A percentile compares a stretch with the other conserved stretches of the same genome.
These are phyloP conservation scores for Fusarium pilosicola DNA, from an alignment of 2,329 filamentous ascomycete species.

Conservation along the genomic window DNA sequence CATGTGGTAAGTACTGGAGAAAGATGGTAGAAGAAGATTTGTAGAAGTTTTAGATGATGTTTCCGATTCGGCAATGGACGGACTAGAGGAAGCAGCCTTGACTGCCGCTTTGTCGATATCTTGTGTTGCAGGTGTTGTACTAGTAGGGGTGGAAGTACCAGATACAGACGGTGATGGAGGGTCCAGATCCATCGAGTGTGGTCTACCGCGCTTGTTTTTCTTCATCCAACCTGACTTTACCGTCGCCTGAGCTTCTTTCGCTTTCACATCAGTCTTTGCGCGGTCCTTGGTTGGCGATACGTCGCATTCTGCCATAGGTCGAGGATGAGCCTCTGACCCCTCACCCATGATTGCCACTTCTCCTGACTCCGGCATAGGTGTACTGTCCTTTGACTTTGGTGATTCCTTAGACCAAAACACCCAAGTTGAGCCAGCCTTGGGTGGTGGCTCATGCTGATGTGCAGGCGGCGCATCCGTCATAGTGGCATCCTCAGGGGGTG, in stretches of 20 bases:
- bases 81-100: slow-evolving; percentile 39
- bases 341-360: slow-evolving; percentile 68
- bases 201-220: slow-evolving; percentile 58
- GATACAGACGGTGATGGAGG: slow-evolving; percentile 47
- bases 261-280: slow-evolving; percentile 40
- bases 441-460: slow-evolving; percentile 49
- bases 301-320: slow-evolving; percentile 56
- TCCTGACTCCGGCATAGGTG: slow-evolving; percentile 54
- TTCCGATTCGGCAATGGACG: slow-evolving; percentile 55
- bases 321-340: slow-evolving; percentile 65
- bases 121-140: slow-evolving; percentile 20
- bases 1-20: slow-evolving; percentile 73
- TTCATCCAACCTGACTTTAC: slow-evolving; percentile 49
- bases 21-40: slow-evolving; percentile 77
- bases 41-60: slow-evolving; percentile 56
- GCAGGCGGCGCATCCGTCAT: slow-evolving; percentile 55
- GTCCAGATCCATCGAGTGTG: slow-evolving; percentile 61
- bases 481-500: slow-evolving; percentile 52
- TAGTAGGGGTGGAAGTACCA: slow-evolving; percentile 37
- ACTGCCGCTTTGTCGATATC: slow-evolving; percentile 25
- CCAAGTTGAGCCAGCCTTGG: slow-evolving; percentile 74
- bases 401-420: slow-evolving; percentile 80
- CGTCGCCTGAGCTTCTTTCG: slow-evolving; percentile 46
- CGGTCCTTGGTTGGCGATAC: slow-evolving; percentile 53
- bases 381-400: slow-evolving; percentile 49